Evolutionary conservation across 805 yeast genomes (phyloP).

Genomic region (Pichia pseudocactophila): DNA sequence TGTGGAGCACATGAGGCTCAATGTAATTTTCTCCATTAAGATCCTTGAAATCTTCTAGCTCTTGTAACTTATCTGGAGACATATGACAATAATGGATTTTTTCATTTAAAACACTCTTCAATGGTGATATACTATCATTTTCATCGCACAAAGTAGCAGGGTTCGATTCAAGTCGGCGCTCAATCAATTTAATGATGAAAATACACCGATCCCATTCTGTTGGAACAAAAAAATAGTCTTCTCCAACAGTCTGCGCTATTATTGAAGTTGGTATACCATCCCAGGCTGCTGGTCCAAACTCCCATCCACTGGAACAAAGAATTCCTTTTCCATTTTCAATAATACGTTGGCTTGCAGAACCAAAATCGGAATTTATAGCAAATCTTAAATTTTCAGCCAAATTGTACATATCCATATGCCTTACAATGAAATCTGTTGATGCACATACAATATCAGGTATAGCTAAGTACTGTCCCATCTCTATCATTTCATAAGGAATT

Average conservation of each 20-base stretch:
- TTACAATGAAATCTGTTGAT: constrained; percentile 33
- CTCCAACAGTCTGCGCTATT: constrained; percentile 36
- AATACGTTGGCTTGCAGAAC: constrained; percentile 36
- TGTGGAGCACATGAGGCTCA: constrained; percentile 31
- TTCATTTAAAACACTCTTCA: constrained; percentile 31
- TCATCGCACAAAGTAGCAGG: not conserved
- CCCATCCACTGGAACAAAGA: constrained; percentile 42
- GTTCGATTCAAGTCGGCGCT: constrained; percentile 22
- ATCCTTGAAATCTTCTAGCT: constrained; percentile 33
- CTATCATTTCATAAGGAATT: constrained; percentile 36
- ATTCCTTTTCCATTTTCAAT: constrained; percentile 39
- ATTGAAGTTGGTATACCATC: constrained; percentile 35
- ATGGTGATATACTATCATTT: constrained; percentile 14
- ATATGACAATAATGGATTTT: constrained; percentile 41
- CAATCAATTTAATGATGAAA: constrained; percentile 36
- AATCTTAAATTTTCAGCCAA: constrained; percentile 32
- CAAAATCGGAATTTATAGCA: constrained; percentile 37
- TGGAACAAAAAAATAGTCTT: constrained; percentile 45
- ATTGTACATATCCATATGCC: constrained; percentile 28
- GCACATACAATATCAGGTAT: constrained; percentile 36
- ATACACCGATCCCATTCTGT: constrained; percentile 48
- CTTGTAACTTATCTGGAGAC: constrained; percentile 38
- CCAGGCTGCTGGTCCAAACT: constrained; percentile 37
- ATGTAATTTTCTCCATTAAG: constrained; percentile 31
- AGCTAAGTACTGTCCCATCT: constrained; percentile 42